Percentiles rank a stretch among this genome's conserved stretches.
Conservation (phyloP, 2,329 filamentous ascomycete species). For the Blastomyces parvus region DNA sequence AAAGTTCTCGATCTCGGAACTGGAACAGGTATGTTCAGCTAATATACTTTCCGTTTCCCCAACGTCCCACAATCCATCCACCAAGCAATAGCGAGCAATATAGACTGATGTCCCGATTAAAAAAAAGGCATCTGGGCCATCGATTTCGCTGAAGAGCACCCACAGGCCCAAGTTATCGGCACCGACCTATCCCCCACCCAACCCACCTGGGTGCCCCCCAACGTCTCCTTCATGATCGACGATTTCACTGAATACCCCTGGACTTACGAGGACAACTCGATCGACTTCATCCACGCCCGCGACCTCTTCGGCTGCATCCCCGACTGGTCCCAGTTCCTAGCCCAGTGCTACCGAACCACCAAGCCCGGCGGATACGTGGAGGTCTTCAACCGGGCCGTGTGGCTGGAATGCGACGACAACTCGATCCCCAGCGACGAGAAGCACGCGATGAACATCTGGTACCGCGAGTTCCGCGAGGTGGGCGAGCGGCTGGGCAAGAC, state of each 20-base stretch:
- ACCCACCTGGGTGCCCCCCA: slow-evolving; percentile 55
- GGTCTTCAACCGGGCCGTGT: slow-evolving; percentile 37
- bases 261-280: slow-evolving; percentile 41
- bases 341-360: slow-evolving; percentile 42
- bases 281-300: slow-evolving; percentile 53
- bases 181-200: slow-evolving; percentile 57
- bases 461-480: slow-evolving; percentile 30
- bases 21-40: slow-evolving; percentile 7
- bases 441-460: slow-evolving; percentile 14
- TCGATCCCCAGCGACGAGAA: slow-evolving; percentile 35
- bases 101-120: too few species aligned
- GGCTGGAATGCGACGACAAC: slow-evolving; percentile 43
- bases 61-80: too few species aligned
- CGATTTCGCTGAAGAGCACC: slow-evolving; percentile 18
- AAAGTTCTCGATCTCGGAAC: slow-evolving; percentile 43
- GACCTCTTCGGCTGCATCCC: slow-evolving; percentile 49
- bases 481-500: slow-evolving; percentile 6
- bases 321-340: slow-evolving; percentile 49
- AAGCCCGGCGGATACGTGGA: slow-evolving; percentile 47
- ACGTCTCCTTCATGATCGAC: slow-evolving; percentile 65
- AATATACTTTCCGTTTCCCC: too few species aligned
- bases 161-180: slow-evolving; percentile 17
- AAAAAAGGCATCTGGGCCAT: slow-evolving; percentile 11
- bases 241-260: slow-evolving; percentile 54
- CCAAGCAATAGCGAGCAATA: too few species aligned